Base-by-base conservation (phyloP, 352 stramenopile species). In the Phytophthora cryptogea region DNA sequence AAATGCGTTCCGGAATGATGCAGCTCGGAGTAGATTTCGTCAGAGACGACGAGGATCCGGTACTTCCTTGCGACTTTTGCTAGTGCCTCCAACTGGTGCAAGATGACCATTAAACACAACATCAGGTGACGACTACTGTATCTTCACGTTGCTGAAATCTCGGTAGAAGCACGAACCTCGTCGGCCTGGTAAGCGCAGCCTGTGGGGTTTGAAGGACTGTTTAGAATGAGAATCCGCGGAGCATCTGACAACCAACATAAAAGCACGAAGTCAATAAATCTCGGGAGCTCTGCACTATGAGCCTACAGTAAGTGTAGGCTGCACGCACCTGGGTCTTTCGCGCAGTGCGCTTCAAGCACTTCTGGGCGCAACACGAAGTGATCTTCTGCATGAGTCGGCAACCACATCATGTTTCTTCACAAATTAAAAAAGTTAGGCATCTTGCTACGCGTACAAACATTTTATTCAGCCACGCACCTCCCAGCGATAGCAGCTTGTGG, bases 1-100 rank as follows among this genome's bases (percentile, higher is more conserved):
- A 90, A 40, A 37, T 96, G 88, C 8, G 80, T 70, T 23, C 81
- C 79, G 14, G 68, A 75, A 63, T 94, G 81, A 46, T 90, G 84
- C 32, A 94, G 61, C 63, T 94, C 88, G 30, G 86, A 92, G 68
- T 96, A 96, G 45, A 96, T 91, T 66, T 96, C 88, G 51, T 96
- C 88, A 36, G 88, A 96, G 20, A 96, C 84, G 17, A 96, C 86
- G n/a, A 95, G 79, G 44, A 96, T 80, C 16, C 86, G 79, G 61
- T 95, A 94, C 68, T 92, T 93, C 41, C 85, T 76, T 27, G 84
- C 86, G 5, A 95, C 68, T 10, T 79, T 66, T 26, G 88, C 88
- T 11, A 96, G 70, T 28, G 71, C 82, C 10, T 84, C 58, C 50
- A 93, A 60, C 72, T 86, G 54, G 27, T 43, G 26, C 28, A 20